phyloP scores from a whole-genome alignment of 2,329 filamentous ascomycete genomes.

The Cordyceps tenuipes region DNA sequence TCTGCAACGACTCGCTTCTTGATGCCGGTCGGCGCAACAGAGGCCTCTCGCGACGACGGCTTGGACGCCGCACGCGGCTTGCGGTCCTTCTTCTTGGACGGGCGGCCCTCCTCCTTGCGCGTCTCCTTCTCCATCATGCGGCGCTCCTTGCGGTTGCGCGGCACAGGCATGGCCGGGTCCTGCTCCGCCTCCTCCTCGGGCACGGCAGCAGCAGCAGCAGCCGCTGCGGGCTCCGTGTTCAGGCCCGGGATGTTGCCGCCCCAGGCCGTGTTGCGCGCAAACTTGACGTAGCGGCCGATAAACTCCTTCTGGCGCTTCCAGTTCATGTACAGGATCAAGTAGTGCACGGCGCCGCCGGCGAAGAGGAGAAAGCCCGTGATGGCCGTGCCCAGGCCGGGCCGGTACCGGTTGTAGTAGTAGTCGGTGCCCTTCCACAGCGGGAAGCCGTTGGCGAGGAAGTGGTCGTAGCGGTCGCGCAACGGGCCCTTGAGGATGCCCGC shows the following conservation, averaged over 20 bases:
- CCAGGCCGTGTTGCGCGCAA: constrained; percentile 83
- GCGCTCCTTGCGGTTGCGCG: constrained; percentile 76
- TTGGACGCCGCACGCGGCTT: constrained; percentile 28
- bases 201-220: constrained; percentile 30
- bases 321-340: constrained; percentile 72
- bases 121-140: constrained; percentile 80
- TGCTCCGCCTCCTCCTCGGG: constrained; percentile 38
- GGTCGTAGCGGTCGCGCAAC: constrained; percentile 80
- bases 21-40: constrained; percentile 59
- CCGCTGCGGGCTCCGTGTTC: constrained; percentile 36
- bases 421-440: constrained; percentile 94
- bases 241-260: constrained; percentile 74
- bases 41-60: constrained; percentile 33
- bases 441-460: constrained; percentile 89
- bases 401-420: constrained; percentile 94
- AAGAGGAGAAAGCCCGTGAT: constrained; percentile 73
- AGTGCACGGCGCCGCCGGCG: constrained; percentile 79
- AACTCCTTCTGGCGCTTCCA: constrained; percentile 90
- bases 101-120: constrained; percentile 59
- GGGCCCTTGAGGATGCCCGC: constrained; percentile 77
- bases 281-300: constrained; percentile 81
- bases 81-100: constrained; percentile 37
- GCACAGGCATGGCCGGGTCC: constrained; percentile 42
- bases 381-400: constrained; percentile 82
- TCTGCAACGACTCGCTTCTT: constrained; percentile 85